Conservation (phyloP, 129 eudicot species). For the Flaveria brownii region DNA sequence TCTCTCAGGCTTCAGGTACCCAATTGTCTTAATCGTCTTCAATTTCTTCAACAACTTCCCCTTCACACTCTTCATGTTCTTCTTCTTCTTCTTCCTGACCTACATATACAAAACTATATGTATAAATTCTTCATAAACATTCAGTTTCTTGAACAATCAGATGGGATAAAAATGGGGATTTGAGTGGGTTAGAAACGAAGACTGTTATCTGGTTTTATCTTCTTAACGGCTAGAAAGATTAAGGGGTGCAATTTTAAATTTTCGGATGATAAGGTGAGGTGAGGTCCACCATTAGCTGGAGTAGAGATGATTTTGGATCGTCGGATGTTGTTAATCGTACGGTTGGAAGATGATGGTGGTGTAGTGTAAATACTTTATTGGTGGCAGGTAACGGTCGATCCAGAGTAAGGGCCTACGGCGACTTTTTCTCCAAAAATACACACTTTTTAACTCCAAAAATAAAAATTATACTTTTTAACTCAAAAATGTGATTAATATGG, state of each 20-base stretch:
- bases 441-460: not conserved
- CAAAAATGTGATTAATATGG: too few species aligned
- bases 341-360: conserved; percentile 8
- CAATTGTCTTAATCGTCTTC: conserved; percentile 71
- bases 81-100: not conserved
- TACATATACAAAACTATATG: conserved; percentile 21
- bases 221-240: conserved; percentile 62
- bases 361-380: conserved; percentile 6
- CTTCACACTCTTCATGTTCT: conserved; percentile 64
- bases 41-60: conserved; percentile 80
- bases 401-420: conserved; percentile 12
- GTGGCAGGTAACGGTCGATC: conserved; percentile 39
- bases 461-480: too few species aligned
- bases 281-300: conserved; percentile 35
- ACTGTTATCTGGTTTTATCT: conserved; percentile 28
- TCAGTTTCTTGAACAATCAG: conserved; percentile 23
- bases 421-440: conserved; percentile 24
- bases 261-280: conserved; percentile 37
- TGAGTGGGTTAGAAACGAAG: conserved; percentile 12
- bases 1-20: conserved; percentile 69
- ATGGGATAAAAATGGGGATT: conserved; percentile 23
- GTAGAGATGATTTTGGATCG: conserved; percentile 21
- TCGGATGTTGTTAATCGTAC: conserved; percentile 15
- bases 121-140: conserved; percentile 11
- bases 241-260: conserved; percentile 40